phyloP scores from a whole-genome alignment of 495 filamentous ascomycete species.

The Hypomontagnella monticulosa region DNA sequence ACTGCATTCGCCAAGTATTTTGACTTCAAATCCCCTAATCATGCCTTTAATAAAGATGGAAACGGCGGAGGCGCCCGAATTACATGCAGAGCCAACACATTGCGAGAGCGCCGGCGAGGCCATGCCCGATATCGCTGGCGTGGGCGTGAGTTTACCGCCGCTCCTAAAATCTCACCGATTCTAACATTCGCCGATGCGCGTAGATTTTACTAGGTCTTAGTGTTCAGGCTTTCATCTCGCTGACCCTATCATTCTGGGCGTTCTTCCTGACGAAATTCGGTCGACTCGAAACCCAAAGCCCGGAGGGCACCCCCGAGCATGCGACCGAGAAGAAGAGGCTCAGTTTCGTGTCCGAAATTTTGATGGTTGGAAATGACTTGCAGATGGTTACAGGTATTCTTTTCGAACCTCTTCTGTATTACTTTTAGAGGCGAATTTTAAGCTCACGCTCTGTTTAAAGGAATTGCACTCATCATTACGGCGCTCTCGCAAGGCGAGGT shows the following conservation, averaged over 20 bases:
- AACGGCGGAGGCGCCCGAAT: slow-evolving; percentile 19
- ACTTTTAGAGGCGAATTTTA: background rate
- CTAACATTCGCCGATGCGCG: background rate
- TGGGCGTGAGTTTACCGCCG: slow-evolving; percentile 44
- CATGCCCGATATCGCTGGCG: slow-evolving; percentile 50
- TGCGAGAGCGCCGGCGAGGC: slow-evolving; percentile 51
- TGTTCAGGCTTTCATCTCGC: slow-evolving; percentile 45
- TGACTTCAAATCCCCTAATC: background rate
- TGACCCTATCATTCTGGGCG: slow-evolving; percentile 51
- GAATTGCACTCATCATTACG: slow-evolving; percentile 45
- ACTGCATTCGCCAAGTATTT: slow-evolving; percentile 1
- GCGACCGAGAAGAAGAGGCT: slow-evolving; percentile 47
- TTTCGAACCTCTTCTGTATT: background rate
- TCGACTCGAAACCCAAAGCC: slow-evolving; percentile 43
- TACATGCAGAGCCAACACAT: slow-evolving; percentile 18
- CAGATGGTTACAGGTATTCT: slow-evolving; percentile 43
- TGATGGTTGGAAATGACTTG: slow-evolving; percentile 52
- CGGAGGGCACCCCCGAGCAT: slow-evolving; percentile 43
- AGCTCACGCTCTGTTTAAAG: slow-evolving; percentile 13
- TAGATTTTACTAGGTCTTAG: slow-evolving; percentile 50
- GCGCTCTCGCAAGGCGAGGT: slow-evolving; percentile 31
- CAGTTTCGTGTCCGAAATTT: slow-evolving; percentile 48
- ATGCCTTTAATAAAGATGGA: slow-evolving; percentile 12
- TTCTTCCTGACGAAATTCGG: slow-evolving; percentile 56
- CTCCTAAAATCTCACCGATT: slow-evolving; percentile 10